Percentiles rank a stretch among this genome's conserved stretches.
phyloP scores from a whole-genome alignment of 805 yeast genomes.

The Candida gorgasii region DNA sequence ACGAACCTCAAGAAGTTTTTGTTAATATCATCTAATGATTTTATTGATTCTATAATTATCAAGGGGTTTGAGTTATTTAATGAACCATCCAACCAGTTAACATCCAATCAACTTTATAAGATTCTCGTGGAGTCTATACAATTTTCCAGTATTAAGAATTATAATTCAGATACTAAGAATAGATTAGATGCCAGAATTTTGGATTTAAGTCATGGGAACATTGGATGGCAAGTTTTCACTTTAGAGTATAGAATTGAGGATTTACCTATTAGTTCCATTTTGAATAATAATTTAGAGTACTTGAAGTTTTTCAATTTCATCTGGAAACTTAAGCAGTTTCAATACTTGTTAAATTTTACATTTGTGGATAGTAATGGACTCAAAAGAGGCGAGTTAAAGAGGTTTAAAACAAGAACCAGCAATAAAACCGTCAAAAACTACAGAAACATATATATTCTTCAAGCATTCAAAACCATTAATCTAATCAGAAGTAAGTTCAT shows the following conservation, averaged over 20 bases:
- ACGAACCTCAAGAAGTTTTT: constrained; percentile 62
- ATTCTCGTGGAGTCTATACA: constrained; percentile 65
- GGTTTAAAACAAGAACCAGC: constrained; percentile 3
- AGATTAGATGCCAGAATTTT: constrained; percentile 82
- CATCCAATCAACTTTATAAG: constrained; percentile 65
- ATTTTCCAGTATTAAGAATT: constrained; percentile 49
- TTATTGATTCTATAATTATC: constrained; percentile 62
- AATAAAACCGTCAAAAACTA: constrained; percentile 18
- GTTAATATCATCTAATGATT: constrained; percentile 78
- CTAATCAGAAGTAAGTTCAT: constrained; percentile 40
- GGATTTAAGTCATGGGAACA: constrained; percentile 62
- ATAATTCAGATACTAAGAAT: constrained; percentile 39
- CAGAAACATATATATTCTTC: constrained; percentile 32
- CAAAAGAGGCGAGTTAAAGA: constrained; percentile 23
- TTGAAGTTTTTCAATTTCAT: constrained; percentile 80
- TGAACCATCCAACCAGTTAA: constrained; percentile 62
- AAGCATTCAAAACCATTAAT: constrained; percentile 34
- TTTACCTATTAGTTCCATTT: constrained; percentile 50
- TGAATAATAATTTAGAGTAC: constrained; percentile 51
- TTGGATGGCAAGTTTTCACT: constrained; percentile 93
- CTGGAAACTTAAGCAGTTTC: constrained; percentile 73
- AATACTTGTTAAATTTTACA: constrained; percentile 46
- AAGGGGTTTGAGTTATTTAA: constrained; percentile 55
- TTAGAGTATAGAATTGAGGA: constrained; percentile 67
- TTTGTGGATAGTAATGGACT: constrained; percentile 29